Evolutionary conservation across 768 basidiomycete species (phyloP).

Genomic region (Mycena indigotica): DNA sequence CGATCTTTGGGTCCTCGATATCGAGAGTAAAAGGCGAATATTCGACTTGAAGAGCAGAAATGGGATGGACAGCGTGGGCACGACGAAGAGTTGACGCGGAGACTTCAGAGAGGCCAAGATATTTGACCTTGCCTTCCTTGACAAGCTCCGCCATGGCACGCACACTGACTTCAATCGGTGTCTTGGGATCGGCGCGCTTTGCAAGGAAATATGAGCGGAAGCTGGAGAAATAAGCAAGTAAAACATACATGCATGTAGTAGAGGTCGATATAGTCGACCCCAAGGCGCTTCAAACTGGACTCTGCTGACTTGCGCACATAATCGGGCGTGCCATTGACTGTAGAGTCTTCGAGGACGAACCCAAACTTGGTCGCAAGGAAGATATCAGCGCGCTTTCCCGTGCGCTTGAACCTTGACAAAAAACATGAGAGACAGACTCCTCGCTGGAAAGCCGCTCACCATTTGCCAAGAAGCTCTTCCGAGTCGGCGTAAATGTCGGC

Average conservation of each 20-base stretch:
- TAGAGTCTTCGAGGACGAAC: slow-evolving; percentile 16
- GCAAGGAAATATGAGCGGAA: not conserved
- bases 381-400: slow-evolving; percentile 43
- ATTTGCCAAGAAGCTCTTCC: slow-evolving; percentile 34
- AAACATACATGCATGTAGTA: slow-evolving; percentile 29
- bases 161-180: slow-evolving; percentile 22
- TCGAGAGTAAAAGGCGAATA: slow-evolving; percentile 33
- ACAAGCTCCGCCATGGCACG: slow-evolving; percentile 12
- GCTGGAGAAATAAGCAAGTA: not conserved
- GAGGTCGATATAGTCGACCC: slow-evolving; percentile 34
- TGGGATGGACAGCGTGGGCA: slow-evolving; percentile 35
- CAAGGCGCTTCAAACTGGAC: slow-evolving; percentile 31
- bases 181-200: slow-evolving; percentile 11
- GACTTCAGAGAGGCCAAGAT: slow-evolving; percentile 41
- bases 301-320: slow-evolving; percentile 32
- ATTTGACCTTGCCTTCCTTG: slow-evolving; percentile 35
- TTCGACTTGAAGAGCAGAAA: slow-evolving; percentile 38
- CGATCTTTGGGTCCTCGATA: slow-evolving; percentile 30
- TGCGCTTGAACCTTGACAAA: slow-evolving; percentile 40
- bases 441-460: slow-evolving; percentile 7
- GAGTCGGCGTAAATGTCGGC: slow-evolving; percentile 31
- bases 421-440: not conserved
- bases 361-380: slow-evolving; percentile 56
- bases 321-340: slow-evolving; percentile 28
- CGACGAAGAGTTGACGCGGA: slow-evolving; percentile 36